Evolutionary conservation across 2,329 filamentous ascomycete genomes (phyloP), one percentile per base, ranked within the genome.

Genomic region (Colletotrichum tropicale): DNA sequence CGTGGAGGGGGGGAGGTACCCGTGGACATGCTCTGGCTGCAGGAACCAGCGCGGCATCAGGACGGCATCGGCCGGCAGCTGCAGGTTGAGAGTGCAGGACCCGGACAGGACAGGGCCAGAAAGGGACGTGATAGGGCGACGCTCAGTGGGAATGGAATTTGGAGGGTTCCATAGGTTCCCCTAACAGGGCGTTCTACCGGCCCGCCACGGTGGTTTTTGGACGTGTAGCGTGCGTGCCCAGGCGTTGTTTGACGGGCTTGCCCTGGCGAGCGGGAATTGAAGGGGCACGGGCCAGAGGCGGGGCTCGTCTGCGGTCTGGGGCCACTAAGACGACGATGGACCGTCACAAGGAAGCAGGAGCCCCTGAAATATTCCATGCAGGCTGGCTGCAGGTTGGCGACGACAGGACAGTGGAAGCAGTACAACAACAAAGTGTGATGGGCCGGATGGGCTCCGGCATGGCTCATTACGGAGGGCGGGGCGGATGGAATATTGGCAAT

Each of bases 21-120:
- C 34, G 16, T 18, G 38, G 9, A 48, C 38, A n/a, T 18, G 10
- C 38, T n/a, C 18, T 56, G 21, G 55, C 71, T 73, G 66, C 71
- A 73, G 66, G 71, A 62, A 70, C 66, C 52, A 55, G 43, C 32
- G 38, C 38, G 38, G 38, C 38, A 48, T 48, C 38, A 48, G 38
- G 38, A 48, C 60, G 70, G 70, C 70, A 69, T n/a, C 64, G 70
- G 64, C 71, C 71, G 66, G 66, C 71, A 68, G 66, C 43, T 65
- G 66, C 28, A 26, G 32, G 36, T 65, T 43, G 38, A 66, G 38
- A 66, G 69, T 32, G 32, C 24, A 66, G 38, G 38, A 9, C 38
- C 38, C n/a, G 38, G 18, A n/a, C 18, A 58, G 38, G 38, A 48
- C 18, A 48, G 38, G 38, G 38, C 38, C 38, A 48, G 38, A 48